Percentiles rank a stretch among this genome's conserved stretches.
These are phyloP conservation scores for Penicillium rolfsii DNA, from an alignment of 2,329 filamentous ascomycete species.

Conservation along the genomic window DNA sequence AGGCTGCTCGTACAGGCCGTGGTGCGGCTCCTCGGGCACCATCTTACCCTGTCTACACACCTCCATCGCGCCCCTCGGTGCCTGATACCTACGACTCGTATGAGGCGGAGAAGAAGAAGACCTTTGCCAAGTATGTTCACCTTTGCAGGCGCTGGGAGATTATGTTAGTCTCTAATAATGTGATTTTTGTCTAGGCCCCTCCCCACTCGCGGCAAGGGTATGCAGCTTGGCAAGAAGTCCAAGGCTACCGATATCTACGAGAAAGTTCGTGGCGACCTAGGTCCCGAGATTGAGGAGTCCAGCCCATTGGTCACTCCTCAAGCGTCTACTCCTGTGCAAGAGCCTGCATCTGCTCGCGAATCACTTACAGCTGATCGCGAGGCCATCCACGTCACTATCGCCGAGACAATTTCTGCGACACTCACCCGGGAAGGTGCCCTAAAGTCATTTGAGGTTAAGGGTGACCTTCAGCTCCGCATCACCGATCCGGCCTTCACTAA, in stretches of 20 bases:
- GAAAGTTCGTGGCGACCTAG: slow-evolving; percentile 87
- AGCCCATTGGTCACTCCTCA: slow-evolving; percentile 68
- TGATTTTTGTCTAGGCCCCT: slow-evolving; percentile 53
- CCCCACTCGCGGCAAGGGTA: slow-evolving; percentile 87
- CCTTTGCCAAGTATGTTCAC: slow-evolving; percentile 70
- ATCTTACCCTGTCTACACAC: slow-evolving; percentile 85
- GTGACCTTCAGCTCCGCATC: slow-evolving; percentile 89
- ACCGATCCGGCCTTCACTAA: slow-evolving; percentile 87
- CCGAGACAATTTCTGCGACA: slow-evolving; percentile 87
- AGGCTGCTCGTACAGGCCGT: slow-evolving; percentile 78
- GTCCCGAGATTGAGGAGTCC: slow-evolving; percentile 77
- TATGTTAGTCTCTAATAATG: slow-evolving; percentile 31
- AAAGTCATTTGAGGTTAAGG: slow-evolving; percentile 85
- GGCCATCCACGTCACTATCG: slow-evolving; percentile 83
- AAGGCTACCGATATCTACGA: slow-evolving; percentile 98
- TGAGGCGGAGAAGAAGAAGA: slow-evolving; percentile 96
- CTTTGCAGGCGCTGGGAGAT: not conserved
- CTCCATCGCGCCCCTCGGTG: slow-evolving; percentile 72
- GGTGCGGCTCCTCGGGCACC: slow-evolving; percentile 71
- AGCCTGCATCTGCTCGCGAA: slow-evolving; percentile 58
- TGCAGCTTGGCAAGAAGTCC: slow-evolving; percentile 98
- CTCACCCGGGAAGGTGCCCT: slow-evolving; percentile 85
- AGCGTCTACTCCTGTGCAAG: slow-evolving; percentile 56
- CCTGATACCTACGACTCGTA: slow-evolving; percentile 90
- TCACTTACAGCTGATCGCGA: slow-evolving; percentile 76